Percentiles rank a stretch among this genome's conserved stretches.
Evolutionary conservation across 164 flowering plant species (phyloP).

Genomic region (Umbellularia californica): DNA sequence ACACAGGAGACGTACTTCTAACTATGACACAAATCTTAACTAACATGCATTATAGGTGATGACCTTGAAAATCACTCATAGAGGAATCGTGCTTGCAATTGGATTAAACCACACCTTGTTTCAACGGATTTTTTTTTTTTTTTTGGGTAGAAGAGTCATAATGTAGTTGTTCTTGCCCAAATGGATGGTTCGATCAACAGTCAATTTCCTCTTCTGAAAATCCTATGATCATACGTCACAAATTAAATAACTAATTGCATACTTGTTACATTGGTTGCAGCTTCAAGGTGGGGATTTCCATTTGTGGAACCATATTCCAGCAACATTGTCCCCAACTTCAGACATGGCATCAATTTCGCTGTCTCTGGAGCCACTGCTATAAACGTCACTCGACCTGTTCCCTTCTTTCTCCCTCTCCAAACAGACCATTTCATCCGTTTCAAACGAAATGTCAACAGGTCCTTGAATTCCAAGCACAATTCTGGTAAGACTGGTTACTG

Average conservation of each 20-base stretch:
- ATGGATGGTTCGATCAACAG: too few species aligned
- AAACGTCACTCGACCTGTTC: slow-evolving; percentile 16
- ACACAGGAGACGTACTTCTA: too few species aligned
- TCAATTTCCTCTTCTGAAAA: too few species aligned
- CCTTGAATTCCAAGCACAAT: slow-evolving; percentile 9
- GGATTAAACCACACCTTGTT: too few species aligned
- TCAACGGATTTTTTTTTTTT: too few species aligned
- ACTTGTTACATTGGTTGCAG: slow-evolving; percentile 7
- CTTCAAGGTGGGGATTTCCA: slow-evolving; percentile 20
- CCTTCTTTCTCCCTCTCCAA: slow-evolving; percentile 20
- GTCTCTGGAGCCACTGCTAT: slow-evolving; percentile 21
- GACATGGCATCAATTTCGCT: slow-evolving; percentile 22
- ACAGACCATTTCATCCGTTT: slow-evolving; percentile 22
- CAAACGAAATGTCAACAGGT: slow-evolving; percentile 14
- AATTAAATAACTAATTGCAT: background rate
- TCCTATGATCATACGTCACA: too few species aligned
- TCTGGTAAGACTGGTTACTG: background rate
- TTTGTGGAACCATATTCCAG: slow-evolving; percentile 21
- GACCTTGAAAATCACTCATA: too few species aligned
- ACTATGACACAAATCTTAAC: too few species aligned
- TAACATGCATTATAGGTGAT: too few species aligned
- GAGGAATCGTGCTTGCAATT: too few species aligned
- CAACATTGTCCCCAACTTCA: slow-evolving; percentile 18
- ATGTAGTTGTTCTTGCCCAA: too few species aligned
- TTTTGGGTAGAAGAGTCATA: too few species aligned